Evolutionary conservation across 2,329 filamentous ascomycete genomes (phyloP), one percentile per base, ranked within the genome.

Genomic region (Rhynchosporium secalis): DNA sequence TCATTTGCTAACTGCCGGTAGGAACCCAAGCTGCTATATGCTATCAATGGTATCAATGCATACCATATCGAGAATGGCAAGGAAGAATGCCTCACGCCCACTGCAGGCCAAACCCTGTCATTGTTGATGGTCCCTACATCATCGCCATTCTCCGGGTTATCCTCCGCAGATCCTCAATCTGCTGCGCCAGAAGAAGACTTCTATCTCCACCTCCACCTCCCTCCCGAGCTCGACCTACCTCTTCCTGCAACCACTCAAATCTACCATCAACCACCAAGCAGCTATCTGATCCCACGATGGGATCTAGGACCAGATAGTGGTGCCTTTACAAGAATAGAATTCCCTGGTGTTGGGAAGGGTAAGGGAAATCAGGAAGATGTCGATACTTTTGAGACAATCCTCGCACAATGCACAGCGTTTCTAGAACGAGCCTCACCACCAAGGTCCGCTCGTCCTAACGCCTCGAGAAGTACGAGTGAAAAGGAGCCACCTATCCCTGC

Each of bases 391-490:
- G 94, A 98, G 80, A 97, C 94, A 3, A 98, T 98, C 67, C 82
- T 98, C 56, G 94, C 94, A n/a, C 92, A 98, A 77, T 98, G 94
- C 76, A 98, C 94, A 2, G 91, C 94, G 1, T 98, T 99, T 75
- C 84, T 96, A 4, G 94, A 98, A 76, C 86, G 92, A 49, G 88
- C 91, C 9, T 81, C 87, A 46, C 86, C 90, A 6, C 73, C 73
- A 29, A 69, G 65, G 58, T 63, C 63, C 40, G 65, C 68, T 13
- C 65, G 67, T 10, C 62, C 70, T 28, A 58, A 62, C 9, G 65
- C 61, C 40, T 60, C 49, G 13, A 70, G 68, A 49, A 76, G 60
- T 68, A 73, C 55, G 68, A 75, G 38, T 69, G 74, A 40, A 29
- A 76, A 79, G 36, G 65, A 66, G 10, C 62, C 65, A 15, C 20